Evolutionary conservation across 163 green algal species (phyloP).

Genomic region (Coccomyxa subellipsoidea): DNA sequence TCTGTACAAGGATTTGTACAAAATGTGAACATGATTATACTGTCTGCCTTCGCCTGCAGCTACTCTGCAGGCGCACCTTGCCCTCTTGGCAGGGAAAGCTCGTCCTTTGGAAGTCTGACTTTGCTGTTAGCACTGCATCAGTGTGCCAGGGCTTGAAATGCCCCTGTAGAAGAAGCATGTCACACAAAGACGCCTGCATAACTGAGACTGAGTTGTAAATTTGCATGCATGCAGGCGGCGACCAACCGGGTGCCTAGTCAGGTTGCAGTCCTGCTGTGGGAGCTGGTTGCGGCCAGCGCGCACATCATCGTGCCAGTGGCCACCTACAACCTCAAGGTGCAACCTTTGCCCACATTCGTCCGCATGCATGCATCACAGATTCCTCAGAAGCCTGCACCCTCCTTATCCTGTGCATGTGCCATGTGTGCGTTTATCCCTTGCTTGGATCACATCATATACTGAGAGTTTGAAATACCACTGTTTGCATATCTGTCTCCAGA

Average conservation of each 20-base stretch:
- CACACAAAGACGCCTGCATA: too few species aligned
- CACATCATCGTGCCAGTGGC: constrained; percentile 3
- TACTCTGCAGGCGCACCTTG: too few species aligned
- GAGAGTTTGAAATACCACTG: background rate
- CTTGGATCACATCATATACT: background rate
- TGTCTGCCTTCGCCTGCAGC: too few species aligned
- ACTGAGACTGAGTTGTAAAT: too few species aligned
- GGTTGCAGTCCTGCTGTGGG: background rate
- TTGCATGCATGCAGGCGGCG: background rate
- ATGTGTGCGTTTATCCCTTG: background rate
- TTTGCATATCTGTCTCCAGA: background rate
- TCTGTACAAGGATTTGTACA: too few species aligned
- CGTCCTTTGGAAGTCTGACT: too few species aligned
- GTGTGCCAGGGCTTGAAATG: too few species aligned
- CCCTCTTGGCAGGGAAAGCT: too few species aligned
- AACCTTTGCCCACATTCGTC: background rate
- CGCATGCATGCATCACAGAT: too few species aligned
- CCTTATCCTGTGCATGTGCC: background rate
- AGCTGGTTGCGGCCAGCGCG: background rate
- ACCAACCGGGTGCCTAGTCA: background rate
- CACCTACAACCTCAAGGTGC: constrained; percentile 4
- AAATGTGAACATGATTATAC: too few species aligned
- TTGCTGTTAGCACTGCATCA: too few species aligned
- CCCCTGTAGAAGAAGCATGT: too few species aligned
- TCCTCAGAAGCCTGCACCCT: background rate